A percentile compares a stretch with the other conserved stretches of the same genome.
phyloP scores from a whole-genome alignment of 2,329 filamentous ascomycete genomes.

The Ceratocystis eucalypticola region DNA sequence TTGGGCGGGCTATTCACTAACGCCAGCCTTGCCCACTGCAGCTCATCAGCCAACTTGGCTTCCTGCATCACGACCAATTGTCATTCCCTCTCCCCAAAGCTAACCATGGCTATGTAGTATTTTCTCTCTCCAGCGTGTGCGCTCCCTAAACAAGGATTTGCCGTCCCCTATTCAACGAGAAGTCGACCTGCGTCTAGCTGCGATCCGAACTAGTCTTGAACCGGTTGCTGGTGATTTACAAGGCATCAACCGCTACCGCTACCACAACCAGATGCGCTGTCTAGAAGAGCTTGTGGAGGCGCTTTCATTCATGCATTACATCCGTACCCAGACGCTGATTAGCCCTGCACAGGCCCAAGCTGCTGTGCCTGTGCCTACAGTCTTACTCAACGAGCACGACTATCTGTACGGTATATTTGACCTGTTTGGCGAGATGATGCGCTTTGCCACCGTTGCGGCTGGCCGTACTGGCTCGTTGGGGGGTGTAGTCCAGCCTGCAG shows the following conservation, averaged over 20 bases:
- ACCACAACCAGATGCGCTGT: conserved; percentile 65
- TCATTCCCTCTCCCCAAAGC: background rate
- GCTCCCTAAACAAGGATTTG: conserved; percentile 46
- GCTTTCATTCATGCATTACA: conserved; percentile 75
- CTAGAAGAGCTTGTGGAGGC: conserved; percentile 94
- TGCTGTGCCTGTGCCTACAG: conserved; percentile 33
- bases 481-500: conserved; percentile 23
- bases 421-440: conserved; percentile 91
- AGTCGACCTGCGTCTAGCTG: conserved; percentile 52
- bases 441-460: conserved; percentile 80
- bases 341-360: conserved; percentile 46
- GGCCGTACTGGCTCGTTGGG: conserved; percentile 53
- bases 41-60: background rate
- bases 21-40: background rate
- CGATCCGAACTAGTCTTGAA: conserved; percentile 56
- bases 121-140: conserved; percentile 37
- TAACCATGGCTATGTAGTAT: conserved; percentile 24
- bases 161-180: conserved; percentile 58
- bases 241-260: conserved; percentile 69
- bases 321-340: conserved; percentile 63
- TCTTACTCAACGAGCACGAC: conserved; percentile 56
- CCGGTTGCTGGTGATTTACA: conserved; percentile 59
- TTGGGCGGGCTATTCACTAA: background rate
- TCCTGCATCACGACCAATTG: background rate
- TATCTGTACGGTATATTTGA: conserved; percentile 88